phyloP scores from a whole-genome alignment of 306 rosid species.

The Prosopis cineraria region DNA sequence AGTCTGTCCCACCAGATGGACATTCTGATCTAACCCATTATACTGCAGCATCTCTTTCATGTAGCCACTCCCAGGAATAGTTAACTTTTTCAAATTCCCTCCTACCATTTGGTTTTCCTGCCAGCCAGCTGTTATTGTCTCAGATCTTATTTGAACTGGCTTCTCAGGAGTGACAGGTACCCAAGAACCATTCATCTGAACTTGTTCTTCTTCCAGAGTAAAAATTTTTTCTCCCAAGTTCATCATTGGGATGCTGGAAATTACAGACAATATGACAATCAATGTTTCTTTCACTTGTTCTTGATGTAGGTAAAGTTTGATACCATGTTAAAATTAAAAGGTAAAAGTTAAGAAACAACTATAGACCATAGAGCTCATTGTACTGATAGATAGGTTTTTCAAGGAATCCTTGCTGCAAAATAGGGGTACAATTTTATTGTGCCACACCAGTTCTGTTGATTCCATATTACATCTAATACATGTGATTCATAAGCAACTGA shows the following conservation, averaged over 20 bases:
- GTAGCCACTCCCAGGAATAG: slow-evolving; percentile 37
- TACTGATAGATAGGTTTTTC: background rate
- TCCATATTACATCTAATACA: background rate
- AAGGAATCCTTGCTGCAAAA: background rate
- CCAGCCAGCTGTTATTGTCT: slow-evolving; percentile 30
- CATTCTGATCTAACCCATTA: slow-evolving; percentile 38
- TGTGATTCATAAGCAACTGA: background rate
- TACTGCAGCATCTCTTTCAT: slow-evolving; percentile 34
- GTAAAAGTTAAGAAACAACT: background rate
- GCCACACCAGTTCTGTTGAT: background rate
- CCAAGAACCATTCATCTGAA: slow-evolving; percentile 45
- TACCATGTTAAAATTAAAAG: background rate
- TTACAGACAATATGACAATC: slow-evolving; percentile 30
- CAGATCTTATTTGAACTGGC: slow-evolving; percentile 39
- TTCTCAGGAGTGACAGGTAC: slow-evolving; percentile 58
- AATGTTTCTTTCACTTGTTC: slow-evolving; percentile 3
- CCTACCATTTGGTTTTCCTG: slow-evolving; percentile 33
- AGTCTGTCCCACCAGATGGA: slow-evolving; percentile 37
- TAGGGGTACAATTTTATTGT: background rate
- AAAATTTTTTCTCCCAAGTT: slow-evolving; percentile 44
- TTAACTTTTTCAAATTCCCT: slow-evolving; percentile 36
- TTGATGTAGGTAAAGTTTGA: background rate
- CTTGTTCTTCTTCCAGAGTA: slow-evolving; percentile 37
- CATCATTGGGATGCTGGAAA: slow-evolving; percentile 43
- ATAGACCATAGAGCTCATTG: background rate